Conservation (phyloP, 129 eudicot genomes). For the Solidago caesia region DNA sequence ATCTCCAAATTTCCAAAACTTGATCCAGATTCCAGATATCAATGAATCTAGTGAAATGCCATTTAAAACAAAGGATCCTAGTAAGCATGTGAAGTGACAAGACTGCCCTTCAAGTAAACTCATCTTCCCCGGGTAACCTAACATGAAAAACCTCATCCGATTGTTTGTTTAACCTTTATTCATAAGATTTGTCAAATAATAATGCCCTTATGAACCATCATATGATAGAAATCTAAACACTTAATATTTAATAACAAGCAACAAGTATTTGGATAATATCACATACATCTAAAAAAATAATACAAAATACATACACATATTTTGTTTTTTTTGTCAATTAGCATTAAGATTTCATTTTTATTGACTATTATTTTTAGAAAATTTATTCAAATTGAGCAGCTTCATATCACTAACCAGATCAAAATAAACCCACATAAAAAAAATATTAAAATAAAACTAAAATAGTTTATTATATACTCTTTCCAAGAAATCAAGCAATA, state of each 20-base stretch:
- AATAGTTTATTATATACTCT: background rate
- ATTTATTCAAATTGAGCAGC: no score
- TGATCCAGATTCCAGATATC: background rate
- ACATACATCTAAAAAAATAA: no score
- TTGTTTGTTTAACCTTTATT: background rate
- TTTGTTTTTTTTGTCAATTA: no score
- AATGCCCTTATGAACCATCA: background rate
- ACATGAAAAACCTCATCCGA: background rate
- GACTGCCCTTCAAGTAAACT: conserved; percentile 18
- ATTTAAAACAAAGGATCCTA: background rate
- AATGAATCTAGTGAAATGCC: background rate
- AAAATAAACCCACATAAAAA: background rate
- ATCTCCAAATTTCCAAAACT: background rate
- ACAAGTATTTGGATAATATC: no score
- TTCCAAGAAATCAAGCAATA: conserved; percentile 14
- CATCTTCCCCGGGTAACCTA: no score
- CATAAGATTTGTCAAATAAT: background rate
- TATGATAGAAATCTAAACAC: background rate
- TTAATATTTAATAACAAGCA: background rate
- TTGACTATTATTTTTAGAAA: no score
- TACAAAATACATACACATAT: no score
- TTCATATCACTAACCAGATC: conserved; percentile 9
- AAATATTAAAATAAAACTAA: background rate
- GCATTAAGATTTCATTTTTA: no score
- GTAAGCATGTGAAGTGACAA: conserved; percentile 4